A percentile compares a stretch with the other conserved stretches of the same genome.
phyloP scores from a whole-genome alignment of 2,329 filamentous ascomycete genomes.

The Cercospora nicotianae region DNA sequence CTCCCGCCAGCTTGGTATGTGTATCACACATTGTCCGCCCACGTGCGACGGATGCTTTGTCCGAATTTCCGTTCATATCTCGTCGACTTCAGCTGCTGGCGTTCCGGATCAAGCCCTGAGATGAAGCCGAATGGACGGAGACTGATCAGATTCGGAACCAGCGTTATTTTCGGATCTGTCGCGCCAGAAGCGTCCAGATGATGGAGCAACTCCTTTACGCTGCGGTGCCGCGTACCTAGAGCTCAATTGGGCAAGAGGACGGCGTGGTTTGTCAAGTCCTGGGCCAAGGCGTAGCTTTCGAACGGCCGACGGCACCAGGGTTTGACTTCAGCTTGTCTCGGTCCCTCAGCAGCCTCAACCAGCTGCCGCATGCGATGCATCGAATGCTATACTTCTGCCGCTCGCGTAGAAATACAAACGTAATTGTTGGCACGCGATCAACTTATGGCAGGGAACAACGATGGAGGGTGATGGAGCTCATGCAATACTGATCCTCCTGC shows the following conservation, averaged over 20 bases:
- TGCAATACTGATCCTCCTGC: neutral
- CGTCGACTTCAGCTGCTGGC: neutral
- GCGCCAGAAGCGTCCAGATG: neutral
- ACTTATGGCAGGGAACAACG: neutral
- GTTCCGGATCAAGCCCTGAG: neutral
- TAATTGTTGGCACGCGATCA: neutral
- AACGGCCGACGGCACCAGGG: neutral
- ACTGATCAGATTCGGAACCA: neutral
- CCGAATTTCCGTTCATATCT: neutral
- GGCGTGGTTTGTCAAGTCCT: neutral
- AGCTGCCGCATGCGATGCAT: neutral
- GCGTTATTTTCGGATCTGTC: neutral
- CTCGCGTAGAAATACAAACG: neutral
- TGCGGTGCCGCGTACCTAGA: neutral
- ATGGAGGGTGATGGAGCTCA: neutral
- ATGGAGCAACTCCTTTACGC: neutral
- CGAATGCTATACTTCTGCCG: neutral
- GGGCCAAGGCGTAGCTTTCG: neutral
- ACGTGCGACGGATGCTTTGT: neutral
- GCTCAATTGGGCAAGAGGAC: neutral
- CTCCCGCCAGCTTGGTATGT: neutral
- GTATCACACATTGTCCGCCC: neutral
- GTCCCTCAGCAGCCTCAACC: neutral
- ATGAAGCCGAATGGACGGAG: neutral
- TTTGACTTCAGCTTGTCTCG: neutral